Evolutionary conservation across 2,329 filamentous ascomycete genomes (phyloP).

Genomic region (Pseudogymnoascus sp.): DNA sequence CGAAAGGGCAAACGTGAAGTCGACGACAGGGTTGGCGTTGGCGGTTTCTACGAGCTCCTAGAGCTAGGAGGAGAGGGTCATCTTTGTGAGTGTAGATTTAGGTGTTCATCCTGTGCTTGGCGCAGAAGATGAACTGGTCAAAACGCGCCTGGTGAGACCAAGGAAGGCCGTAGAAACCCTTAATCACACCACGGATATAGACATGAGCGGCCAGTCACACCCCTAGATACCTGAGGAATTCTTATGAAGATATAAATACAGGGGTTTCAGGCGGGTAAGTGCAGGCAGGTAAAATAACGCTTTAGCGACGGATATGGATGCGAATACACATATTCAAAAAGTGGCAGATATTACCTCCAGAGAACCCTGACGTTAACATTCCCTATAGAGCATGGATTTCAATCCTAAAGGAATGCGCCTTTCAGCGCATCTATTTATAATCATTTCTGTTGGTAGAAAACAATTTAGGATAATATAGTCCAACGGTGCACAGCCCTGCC

Average conservation of each 20-base stretch:
- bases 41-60: conserved; percentile 18
- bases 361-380: neutral
- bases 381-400: neutral
- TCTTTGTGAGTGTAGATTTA: conserved; percentile 24
- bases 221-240: conserved; percentile 13
- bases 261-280: no score
- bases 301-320: no score
- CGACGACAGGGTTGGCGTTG: conserved; percentile 18
- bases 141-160: conserved; percentile 22
- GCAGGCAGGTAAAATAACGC: no score
- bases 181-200: conserved; percentile 22
- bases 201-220: conserved; percentile 23
- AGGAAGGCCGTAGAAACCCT: conserved; percentile 22
- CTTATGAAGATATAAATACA: no score
- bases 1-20: conserved; percentile 21
- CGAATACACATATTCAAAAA: no score
- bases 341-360: neutral
- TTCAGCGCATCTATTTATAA: neutral
- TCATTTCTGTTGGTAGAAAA: neutral
- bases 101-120: conserved; percentile 23
- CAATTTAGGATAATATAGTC: neutral
- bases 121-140: conserved; percentile 20
- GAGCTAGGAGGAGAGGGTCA: conserved; percentile 19
- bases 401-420: neutral
- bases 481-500: neutral